Evolutionary conservation across 805 yeast genomes (phyloP).

Genomic region (Zygotorulaspora chibaensis): DNA sequence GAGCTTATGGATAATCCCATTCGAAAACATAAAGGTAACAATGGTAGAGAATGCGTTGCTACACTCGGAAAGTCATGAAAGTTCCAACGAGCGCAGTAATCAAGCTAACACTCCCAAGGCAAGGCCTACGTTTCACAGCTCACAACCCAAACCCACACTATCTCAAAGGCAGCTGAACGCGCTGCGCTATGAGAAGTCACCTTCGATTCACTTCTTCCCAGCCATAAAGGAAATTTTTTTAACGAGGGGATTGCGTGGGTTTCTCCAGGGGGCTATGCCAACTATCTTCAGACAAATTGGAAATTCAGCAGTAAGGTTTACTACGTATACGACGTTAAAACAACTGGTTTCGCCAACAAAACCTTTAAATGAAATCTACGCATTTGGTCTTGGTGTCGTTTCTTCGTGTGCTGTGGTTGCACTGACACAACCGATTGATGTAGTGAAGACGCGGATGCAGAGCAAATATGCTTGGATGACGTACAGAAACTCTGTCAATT

Average conservation of each 20-base stretch:
- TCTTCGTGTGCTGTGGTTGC: conserved; percentile 72
- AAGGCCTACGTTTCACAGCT: conserved; percentile 32
- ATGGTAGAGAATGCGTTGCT: conserved; percentile 67
- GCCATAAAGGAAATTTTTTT: conserved; percentile 63
- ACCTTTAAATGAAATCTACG: conserved; percentile 36
- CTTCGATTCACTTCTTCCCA: conserved; percentile 49
- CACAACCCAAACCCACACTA: conserved; percentile 23
- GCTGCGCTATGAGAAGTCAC: conserved; percentile 44
- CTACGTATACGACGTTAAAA: conserved; percentile 72
- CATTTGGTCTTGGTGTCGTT: conserved; percentile 48
- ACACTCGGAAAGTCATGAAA: conserved; percentile 18
- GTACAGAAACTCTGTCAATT: conserved; percentile 59
- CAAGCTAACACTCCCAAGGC: background rate
- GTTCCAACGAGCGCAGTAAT: background rate
- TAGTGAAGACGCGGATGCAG: conserved; percentile 82
- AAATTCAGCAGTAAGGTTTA: conserved; percentile 77
- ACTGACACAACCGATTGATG: conserved; percentile 84
- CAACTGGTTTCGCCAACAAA: conserved; percentile 53
- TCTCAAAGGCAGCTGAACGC: conserved; percentile 33
- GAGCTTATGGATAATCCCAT: conserved; percentile 80
- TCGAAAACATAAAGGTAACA: conserved; percentile 77
- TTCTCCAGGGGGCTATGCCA: conserved; percentile 77
- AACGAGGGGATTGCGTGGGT: conserved; percentile 71
- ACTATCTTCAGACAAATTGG: conserved; percentile 76
- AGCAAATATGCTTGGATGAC: conserved; percentile 57